Evolutionary conservation across 2,329 filamentous ascomycete genomes (phyloP).

Genomic region (Rhinocladiella similis): DNA sequence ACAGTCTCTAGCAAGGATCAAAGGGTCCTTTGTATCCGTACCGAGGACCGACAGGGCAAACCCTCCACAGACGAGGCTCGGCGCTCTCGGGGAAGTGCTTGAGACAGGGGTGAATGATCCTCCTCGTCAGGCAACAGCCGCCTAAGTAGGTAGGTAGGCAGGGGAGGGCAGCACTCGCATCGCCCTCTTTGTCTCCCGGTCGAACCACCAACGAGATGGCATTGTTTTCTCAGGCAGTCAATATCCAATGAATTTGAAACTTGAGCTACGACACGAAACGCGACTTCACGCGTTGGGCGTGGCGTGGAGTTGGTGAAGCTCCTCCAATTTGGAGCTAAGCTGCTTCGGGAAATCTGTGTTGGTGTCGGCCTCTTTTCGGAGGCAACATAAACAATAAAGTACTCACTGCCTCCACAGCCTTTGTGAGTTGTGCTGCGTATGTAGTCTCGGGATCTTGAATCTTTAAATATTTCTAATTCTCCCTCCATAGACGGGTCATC

Average conservation of each 20-base stretch:
- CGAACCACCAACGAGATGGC: background rate
- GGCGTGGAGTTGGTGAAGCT: background rate
- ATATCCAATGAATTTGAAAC: background rate
- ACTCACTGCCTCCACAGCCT: background rate
- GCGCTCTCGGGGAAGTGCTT: background rate
- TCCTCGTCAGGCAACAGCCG: no score
- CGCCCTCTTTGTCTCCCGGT: background rate
- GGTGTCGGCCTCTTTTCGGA: background rate
- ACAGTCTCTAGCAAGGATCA: no score
- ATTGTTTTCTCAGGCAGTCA: background rate
- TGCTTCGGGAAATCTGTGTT: slow-evolving; percentile 2
- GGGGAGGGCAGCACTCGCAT: no score
- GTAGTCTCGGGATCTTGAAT: background rate
- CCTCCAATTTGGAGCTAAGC: background rate
- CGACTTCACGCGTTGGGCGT: slow-evolving; percentile 1
- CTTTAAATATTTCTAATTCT: background rate
- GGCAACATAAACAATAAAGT: background rate
- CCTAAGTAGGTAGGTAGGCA: no score
- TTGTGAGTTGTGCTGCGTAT: background rate
- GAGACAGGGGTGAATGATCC: no score
- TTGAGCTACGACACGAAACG: background rate
- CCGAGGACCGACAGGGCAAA: background rate
- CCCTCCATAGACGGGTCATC: slow-evolving; percentile 4
- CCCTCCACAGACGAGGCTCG: background rate
- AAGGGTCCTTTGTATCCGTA: background rate